These are phyloP conservation scores for Wickerhamomyces bovis DNA, from an alignment of 805 yeast genomes.

Conservation along the genomic window DNA sequence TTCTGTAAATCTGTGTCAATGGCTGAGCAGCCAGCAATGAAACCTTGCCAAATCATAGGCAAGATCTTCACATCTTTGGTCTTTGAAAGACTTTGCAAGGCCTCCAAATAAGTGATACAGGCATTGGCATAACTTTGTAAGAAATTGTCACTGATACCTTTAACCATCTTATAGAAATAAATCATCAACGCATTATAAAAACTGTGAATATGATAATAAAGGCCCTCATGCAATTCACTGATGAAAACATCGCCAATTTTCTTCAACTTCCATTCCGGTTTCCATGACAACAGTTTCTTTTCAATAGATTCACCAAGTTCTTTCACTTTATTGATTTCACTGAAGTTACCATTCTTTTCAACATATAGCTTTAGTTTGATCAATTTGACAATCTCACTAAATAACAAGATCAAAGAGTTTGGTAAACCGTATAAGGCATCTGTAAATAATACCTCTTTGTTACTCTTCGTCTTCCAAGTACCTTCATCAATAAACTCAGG, in stretches of 20 bases:
- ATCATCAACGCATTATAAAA: constrained; percentile 68
- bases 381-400: constrained; percentile 65
- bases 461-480: constrained; percentile 27
- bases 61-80: constrained; percentile 47
- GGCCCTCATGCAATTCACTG: constrained; percentile 49
- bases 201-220: constrained; percentile 75
- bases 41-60: constrained; percentile 86
- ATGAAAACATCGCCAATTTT: constrained; percentile 26
- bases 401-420: constrained; percentile 65
- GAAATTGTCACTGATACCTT: constrained; percentile 45
- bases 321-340: constrained; percentile 8
- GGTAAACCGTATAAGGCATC: constrained; percentile 84
- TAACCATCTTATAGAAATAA: constrained; percentile 62
- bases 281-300: constrained; percentile 55
- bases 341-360: constrained; percentile 1
- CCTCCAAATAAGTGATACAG: constrained; percentile 58
- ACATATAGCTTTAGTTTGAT: constrained; percentile 55
- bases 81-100: constrained; percentile 52
- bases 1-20: constrained; percentile 49
- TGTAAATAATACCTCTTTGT: constrained; percentile 54
- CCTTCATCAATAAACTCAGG: constrained; percentile 36
- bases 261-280: constrained; percentile 63
- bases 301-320: constrained; percentile 33
- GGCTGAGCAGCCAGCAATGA: constrained; percentile 81
- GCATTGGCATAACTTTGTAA: constrained; percentile 58